phyloP scores from a whole-genome alignment of 352 stramenopile genomes.

The Globisporangium splendens region DNA sequence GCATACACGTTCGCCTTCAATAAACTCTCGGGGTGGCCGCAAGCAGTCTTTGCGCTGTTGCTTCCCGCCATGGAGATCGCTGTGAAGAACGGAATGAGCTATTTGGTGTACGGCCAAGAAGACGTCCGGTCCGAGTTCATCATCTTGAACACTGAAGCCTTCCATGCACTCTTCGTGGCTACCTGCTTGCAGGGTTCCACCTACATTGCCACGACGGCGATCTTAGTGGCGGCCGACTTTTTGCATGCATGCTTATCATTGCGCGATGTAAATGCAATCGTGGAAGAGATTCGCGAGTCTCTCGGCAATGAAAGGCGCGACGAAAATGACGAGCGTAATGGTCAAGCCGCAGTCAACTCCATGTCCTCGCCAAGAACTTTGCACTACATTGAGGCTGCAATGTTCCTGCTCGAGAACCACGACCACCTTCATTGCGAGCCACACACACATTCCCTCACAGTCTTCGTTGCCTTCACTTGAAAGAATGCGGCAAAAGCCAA shows the following conservation, averaged over 20 bases:
- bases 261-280: not conserved
- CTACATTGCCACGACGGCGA: not conserved
- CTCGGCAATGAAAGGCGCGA: not conserved
- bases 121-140: constrained; percentile 4
- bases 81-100: not conserved
- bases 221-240: not conserved
- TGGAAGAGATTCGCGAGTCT: not conserved
- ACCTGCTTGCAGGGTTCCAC: constrained; percentile 4
- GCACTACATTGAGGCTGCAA: constrained; percentile 3
- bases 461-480: not conserved
- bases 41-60: not conserved
- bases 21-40: not conserved
- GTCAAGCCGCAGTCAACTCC: too few species aligned
- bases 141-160: constrained; percentile 20
- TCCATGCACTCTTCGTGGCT: constrained; percentile 6
- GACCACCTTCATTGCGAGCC: not conserved
- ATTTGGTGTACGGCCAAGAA: not conserved
- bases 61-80: constrained; percentile 1
- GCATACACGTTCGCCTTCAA: not conserved
- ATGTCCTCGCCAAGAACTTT: not conserved
- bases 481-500: not conserved
- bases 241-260: not conserved
- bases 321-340: not conserved
- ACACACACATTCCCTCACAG: not conserved
- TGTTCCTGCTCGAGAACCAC: not conserved